phyloP scores from a whole-genome alignment of 441 rosid species.

The Cnidoscolus chayamansa region DNA sequence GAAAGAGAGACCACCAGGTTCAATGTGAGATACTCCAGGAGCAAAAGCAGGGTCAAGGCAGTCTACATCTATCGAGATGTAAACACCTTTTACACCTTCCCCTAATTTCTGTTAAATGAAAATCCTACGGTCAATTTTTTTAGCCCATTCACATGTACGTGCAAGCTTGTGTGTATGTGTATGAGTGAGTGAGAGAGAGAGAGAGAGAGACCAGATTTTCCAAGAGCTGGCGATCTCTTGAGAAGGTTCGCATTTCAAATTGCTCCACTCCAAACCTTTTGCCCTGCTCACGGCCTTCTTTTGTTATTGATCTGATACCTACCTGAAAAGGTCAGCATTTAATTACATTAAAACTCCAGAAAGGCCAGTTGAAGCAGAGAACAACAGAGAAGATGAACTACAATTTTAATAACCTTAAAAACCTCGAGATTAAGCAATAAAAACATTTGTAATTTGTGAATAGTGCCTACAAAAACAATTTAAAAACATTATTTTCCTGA shows the following conservation, averaged over 20 bases:
- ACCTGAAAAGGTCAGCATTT: slow-evolving; percentile 47
- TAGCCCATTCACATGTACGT: neutral
- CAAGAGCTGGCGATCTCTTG: slow-evolving; percentile 60
- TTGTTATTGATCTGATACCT: slow-evolving; percentile 82
- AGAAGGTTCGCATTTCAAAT: slow-evolving; percentile 89
- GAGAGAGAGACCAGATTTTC: slow-evolving; percentile 72
- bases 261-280: slow-evolving; percentile 94
- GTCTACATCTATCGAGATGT: slow-evolving; percentile 86
- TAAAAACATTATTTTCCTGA: too few species aligned
- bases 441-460: too few species aligned
- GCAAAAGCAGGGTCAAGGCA: slow-evolving; percentile 98
- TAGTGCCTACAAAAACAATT: too few species aligned
- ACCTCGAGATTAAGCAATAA: too few species aligned
- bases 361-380: neutral
- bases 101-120: slow-evolving; percentile 72
- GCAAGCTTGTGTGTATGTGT: neutral
- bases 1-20: slow-evolving; percentile 96
- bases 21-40: slow-evolving; percentile 97
- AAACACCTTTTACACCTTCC: slow-evolving; percentile 91
- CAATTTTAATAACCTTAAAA: neutral
- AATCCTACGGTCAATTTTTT: neutral
- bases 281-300: slow-evolving; percentile 91
- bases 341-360: slow-evolving; percentile 2
- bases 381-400: neutral
- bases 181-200: neutral